These are phyloP conservation scores for Lachancea waltii DNA, from an alignment of 805 yeast genomes.

Conservation along the genomic window DNA sequence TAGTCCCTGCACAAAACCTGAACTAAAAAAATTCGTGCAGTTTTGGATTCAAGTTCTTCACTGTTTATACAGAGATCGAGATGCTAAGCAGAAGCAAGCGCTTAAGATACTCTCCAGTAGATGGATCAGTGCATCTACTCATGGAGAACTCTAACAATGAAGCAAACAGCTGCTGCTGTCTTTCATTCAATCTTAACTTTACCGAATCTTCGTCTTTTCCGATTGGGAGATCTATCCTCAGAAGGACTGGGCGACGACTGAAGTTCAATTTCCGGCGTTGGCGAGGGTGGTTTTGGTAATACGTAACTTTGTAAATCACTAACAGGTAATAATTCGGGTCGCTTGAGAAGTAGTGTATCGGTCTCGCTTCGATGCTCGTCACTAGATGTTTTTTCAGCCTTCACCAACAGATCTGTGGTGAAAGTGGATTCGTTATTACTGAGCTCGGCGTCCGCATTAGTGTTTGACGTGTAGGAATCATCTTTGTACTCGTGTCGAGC, in stretches of 20 bases:
- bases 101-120: constrained; percentile 1
- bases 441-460: no score
- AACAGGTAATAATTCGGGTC: no score
- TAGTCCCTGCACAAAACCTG: constrained; percentile 29
- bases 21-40: constrained; percentile 36
- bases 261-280: background rate
- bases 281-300: background rate
- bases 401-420: no score
- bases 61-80: constrained; percentile 38
- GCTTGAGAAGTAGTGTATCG: no score
- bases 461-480: no score
- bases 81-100: constrained; percentile 24
- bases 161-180: no score
- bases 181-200: constrained; percentile 7
- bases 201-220: constrained; percentile 10
- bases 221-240: background rate
- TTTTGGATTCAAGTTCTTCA: constrained; percentile 48
- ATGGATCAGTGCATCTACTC: constrained; percentile 1
- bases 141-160: no score
- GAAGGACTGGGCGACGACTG: background rate
- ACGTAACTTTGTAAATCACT: no score
- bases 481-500: no score
- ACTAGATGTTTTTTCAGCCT: no score
- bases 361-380: no score
- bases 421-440: no score